Base-by-base conservation (phyloP, 495 filamentous ascomycete genomes). In the Neurospora sp. region DNA sequence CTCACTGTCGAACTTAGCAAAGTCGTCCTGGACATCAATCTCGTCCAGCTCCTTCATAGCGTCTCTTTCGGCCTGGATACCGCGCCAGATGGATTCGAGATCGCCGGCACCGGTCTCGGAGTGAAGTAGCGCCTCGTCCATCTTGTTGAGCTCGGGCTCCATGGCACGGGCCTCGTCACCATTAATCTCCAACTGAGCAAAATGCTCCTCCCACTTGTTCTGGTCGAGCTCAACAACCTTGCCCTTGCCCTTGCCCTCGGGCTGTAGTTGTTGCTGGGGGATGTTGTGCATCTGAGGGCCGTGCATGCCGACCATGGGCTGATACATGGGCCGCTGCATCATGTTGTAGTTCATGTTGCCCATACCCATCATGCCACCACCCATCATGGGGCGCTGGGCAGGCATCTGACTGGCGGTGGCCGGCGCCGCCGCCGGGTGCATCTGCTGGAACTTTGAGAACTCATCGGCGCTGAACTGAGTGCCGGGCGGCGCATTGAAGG, bases 221-320 rank as follows among this genome's bases (percentile, higher is more conserved):
- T 98, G 94, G 77, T 97, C 93, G 37, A 98, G 87, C 83, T 98
- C 96, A 4, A 97, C 89, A 83, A 99, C 90, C 75, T 94, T 90
- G 4, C 87, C 91, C 81, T 97, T 98, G 41, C 94, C 94, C 82
- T 98, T 98, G 38, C 87, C 91, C 74, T 87, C 83, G 37, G 81
- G 79, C 70, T 79, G 80, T 10, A 76, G 75, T 69, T 59, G 75
- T 53, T 74, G 78, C 35, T 74, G 72, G 59, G 81, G 80, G 77
- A 74, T 83, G 75, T 75, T 80, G 75, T 76, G 82, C 74, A 80
- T 81, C 77, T 84, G 86, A 65, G 86, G 85, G 70, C 86, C 85
- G 69, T 87, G 87, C 76, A 80, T 76, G 69, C 71, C 68, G 12
- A 71, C 37, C 76, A 77, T 81, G 68, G 79, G 78, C 72, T 87